Base-by-base conservation (phyloP, 2,329 filamentous ascomycete species). In the Aureobasidium sp. region DNA sequence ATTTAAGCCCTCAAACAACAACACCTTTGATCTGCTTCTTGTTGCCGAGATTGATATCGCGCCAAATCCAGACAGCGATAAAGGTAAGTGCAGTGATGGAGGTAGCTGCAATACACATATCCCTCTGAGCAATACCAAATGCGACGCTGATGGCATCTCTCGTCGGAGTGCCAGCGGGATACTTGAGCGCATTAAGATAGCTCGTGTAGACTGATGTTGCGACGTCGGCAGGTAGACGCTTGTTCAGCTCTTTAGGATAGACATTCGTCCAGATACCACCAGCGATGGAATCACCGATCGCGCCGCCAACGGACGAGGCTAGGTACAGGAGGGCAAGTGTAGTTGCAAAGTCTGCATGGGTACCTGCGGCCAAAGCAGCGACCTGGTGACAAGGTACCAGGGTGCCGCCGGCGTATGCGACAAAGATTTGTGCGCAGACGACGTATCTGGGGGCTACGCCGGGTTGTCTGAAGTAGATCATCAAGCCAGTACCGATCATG, bases 361-460 rank as follows among this genome's bases (percentile, higher is more conserved):
- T 68, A 2, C 66, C 65, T 1, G 70, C 68, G 9, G 70, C 76
- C 71, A 86, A 81, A 44, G 85, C 79, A 5, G 82, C 81, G 66
- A 87, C 80, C 63, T 86, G 79, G 65, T 82, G 74, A 61, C 78
- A 76, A 64, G 84, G 77, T 31, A 84, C 78, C 12, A 83, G 74
- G 27, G 80, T 81, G 59, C 79, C 79, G 14, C 81, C 81, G 14
- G 76, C 54, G 19, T 82, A 75, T 19, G 82, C 81, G 60, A 83
- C 80, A 65, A 84, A 77, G 61, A 84, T 78, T 66, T 83, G 81
- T 63, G 78, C 81, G 77, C 82, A 79, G 62, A 83, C 71, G 9
- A 84, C 69, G 70, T 79, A 82, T 37, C 77, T 74, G 27, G 83
- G 76, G 27, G 75, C 71, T 12, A 72, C 71, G 39, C 76, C 73